These are phyloP conservation scores for Botryotinia globosa DNA, from an alignment of 2,329 filamentous ascomycete species.

Conservation along the genomic window DNA sequence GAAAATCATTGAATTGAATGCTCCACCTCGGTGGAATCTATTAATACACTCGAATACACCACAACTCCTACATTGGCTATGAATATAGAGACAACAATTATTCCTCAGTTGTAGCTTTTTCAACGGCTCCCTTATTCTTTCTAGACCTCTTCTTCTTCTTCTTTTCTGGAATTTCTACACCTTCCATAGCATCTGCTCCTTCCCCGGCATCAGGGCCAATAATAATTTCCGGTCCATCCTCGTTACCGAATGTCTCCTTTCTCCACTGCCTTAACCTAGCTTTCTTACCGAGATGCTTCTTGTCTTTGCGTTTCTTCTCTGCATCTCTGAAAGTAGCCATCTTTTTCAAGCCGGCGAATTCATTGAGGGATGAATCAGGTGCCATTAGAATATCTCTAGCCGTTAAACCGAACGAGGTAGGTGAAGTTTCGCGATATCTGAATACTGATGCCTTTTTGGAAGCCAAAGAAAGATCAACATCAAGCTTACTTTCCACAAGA, in stretches of 20 bases:
- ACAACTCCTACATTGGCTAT: neutral
- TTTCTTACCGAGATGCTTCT: constrained; percentile 90
- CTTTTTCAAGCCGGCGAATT: constrained; percentile 93
- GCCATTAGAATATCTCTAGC: constrained; percentile 85
- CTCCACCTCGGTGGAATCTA: constrained; percentile 8
- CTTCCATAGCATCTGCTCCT: constrained; percentile 30
- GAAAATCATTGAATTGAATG: neutral
- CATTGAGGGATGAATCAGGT: constrained; percentile 81
- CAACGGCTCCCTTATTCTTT: constrained; percentile 34
- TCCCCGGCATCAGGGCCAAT: constrained; percentile 30
- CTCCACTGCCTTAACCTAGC: constrained; percentile 85
- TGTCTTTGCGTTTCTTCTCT: constrained; percentile 85
- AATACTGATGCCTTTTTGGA: constrained; percentile 56
- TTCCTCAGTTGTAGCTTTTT: constrained; percentile 7
- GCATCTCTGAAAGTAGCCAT: constrained; percentile 83
- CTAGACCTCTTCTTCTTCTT: constrained; percentile 55
- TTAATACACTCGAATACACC: constrained; percentile 10
- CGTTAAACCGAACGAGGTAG: constrained; percentile 84
- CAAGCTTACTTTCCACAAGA: constrained; percentile 77
- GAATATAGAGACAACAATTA: neutral
- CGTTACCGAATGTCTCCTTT: constrained; percentile 58
- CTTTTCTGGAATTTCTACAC: constrained; percentile 40
- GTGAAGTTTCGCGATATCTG: constrained; percentile 92
- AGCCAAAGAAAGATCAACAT: constrained; percentile 63
- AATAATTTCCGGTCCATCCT: constrained; percentile 40